Base-by-base conservation (phyloP, 2,329 filamentous ascomycete genomes). In the Diaporthe sp. region DNA sequence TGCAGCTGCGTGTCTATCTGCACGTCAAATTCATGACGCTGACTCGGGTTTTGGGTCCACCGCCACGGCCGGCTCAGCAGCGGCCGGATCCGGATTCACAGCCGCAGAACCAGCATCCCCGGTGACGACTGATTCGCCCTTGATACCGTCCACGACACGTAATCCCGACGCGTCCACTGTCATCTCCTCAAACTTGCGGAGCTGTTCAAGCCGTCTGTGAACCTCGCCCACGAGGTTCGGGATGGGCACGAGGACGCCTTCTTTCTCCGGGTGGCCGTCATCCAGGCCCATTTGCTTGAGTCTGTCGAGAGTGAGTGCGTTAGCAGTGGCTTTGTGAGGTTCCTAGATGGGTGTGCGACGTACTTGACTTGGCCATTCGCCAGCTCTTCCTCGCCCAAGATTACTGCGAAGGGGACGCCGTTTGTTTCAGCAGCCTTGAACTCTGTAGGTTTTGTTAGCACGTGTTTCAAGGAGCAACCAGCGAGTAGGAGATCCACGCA, bases 371-470 rank as follows among this genome's bases (percentile, higher is more conserved):
- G 93, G 71, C 95, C 95, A 35, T 91, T 89, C 75, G 92, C 92
- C 54, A 97, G 86, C 85, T 98, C 96, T 72, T 98, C 95, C 80
- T 98, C 95, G 58, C 96, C 96, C 1, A 99, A 88, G 79, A 98
- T 97, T 66, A 98, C 89, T 10, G 93, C 95, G 80, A 97, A 94
- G 1, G 96, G 96, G 28, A 97, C 91, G 57, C 93, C 93, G 74
- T 91, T 92, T 67, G 87, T 85, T 82, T 98, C 96, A 15, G 96
- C 96, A 28, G 93, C 92, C 86, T 97, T 97, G 89, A 98, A 98
- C 83, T 98, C 69, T 60, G 61, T 42, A n/a, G 22, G 10, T 40
- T 38, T 15, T 54, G 69, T 67, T 25, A 72, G 57, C 47, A 25
- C 47, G 4, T 22, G 22, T 30, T 25, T 22, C 50, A n/a, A 13